Evolutionary conservation across 306 rosid genomes (phyloP), one percentile per base, ranked within the genome.

Genomic region (Cucurbita argyrosperma): DNA sequence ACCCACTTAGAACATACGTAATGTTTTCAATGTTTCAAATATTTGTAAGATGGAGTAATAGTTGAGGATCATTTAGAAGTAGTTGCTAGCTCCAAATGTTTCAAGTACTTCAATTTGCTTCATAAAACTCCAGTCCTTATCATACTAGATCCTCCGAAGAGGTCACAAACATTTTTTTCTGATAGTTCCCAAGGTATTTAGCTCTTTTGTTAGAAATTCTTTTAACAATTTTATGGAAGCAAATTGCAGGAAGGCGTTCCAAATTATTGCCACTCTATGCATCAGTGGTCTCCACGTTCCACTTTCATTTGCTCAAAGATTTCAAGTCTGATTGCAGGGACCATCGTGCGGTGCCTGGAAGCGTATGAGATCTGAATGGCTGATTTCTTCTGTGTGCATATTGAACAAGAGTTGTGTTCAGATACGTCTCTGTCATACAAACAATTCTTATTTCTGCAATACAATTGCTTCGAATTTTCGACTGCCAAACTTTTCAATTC

Each of bases 231-330:
- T 49, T 50, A 30, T 70, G 56, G 46, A 70, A 51, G 74, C 74
- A 70, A 70, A 70, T 70, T 70, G 74, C 74, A 70, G 74, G 74
- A 70, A 70, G 60, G 74, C 51, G 74, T 60, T 70, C 74, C 74
- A 50, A 70, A 70, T 30, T 46, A 30, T 70, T 70, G 47, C 74
- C 74, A 49, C 26, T 70, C 74, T 51, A 15, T 70, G 60, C 74
- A 70, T 70, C 74, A 35, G 74, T 70, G 74, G 60, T 35, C 74
- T 70, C 74, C 74, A 70, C 60, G 19, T 60, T 70, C 74, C 74
- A 70, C 60, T 68, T 14, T 0, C 57, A 30, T 68, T 47, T 46
- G 56, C 57, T 50, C 74, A n/a, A 50, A 51, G 47, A 70, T 70
- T 70, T 69, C 14, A 49, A 69, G 74, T 47, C 19, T 70, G 74